Base-by-base conservation (phyloP, 2,329 filamentous ascomycete species). In the Dryadomyces sulphureus region DNA sequence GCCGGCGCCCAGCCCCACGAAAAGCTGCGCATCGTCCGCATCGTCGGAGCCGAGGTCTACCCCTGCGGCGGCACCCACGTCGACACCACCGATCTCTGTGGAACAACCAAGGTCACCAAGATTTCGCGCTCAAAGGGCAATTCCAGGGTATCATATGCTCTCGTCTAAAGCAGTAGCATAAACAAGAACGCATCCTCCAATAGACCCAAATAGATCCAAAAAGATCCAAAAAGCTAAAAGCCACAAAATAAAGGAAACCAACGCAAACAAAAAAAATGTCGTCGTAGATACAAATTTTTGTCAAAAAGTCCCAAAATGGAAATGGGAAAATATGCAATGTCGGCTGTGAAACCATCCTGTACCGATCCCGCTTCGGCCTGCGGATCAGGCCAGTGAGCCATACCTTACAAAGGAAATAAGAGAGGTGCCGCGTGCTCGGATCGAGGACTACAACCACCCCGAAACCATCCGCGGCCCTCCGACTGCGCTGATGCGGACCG, bases 11-110 rank as follows among this genome's bases (percentile, higher is more conserved):
- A 60, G 8, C 61, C 62, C 0, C 21, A 40, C 21, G 72, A 72
- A 53, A 77, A 73, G 57, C 75, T 80, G 27, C 66, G 82, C 8
- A 78, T 85, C 0, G 81, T 86, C 21, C 72, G 75, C 48, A 83
- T 87, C 49, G 72, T 76, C 0, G 81, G 80, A 0, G 72, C 74
- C 0, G 83, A 81, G 53, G 72, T 72, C 22, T 86, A 87, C 63
- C 81, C 82, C 1, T 87, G 83, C 59, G 83, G 82, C 7, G 82
- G 82, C 0, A 87, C 82, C 22, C 83, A 87, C 64, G 81, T 86
- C 4, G 65, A 71, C 25, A 70, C 63, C 17, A 81, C 78, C 19
- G 66, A 70, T 48, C 53, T 69, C 49, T 77, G 73, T 54, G 77
- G 79, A 1, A 69, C 71, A 56, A 75, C 77, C 5, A 72, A 64